Conservation (phyloP, 345 rosid genomes). For the Laguncularia racemosa region DNA sequence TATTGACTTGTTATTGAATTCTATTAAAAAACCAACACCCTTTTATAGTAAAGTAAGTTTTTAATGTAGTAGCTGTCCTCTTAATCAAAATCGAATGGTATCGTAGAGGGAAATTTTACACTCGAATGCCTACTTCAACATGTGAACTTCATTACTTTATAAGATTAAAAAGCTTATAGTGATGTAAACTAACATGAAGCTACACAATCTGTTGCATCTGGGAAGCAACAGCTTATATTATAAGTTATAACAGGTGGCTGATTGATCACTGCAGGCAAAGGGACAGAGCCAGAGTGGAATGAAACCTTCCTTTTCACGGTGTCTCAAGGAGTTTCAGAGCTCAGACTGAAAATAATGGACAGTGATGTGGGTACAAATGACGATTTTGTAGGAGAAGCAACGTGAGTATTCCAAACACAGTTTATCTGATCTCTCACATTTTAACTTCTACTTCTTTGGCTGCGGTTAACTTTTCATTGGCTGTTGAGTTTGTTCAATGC, state of each 20-base stretch:
- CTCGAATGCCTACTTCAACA: too few relatives aligned
- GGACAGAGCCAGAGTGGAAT: slow-evolving; percentile 68
- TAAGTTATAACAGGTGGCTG: background rate
- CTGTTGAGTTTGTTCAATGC: too few relatives aligned
- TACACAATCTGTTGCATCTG: background rate
- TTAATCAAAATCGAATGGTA: too few relatives aligned
- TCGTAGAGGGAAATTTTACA: too few relatives aligned
- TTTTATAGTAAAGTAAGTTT: background rate
- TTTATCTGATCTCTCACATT: background rate
- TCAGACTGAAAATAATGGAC: slow-evolving; percentile 57
- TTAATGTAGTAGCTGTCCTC: background rate
- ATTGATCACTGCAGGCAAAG: slow-evolving; percentile 33
- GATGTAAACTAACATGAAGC: background rate
- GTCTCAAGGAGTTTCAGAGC: slow-evolving; percentile 41
- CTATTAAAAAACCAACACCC: background rate
- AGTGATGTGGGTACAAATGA: slow-evolving; percentile 48
- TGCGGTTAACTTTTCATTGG: background rate
- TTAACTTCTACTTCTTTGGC: too few relatives aligned
- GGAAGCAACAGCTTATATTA: background rate
- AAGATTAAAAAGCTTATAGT: background rate
- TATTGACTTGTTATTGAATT: background rate
- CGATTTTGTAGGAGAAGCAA: slow-evolving; percentile 65
- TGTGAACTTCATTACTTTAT: too few relatives aligned
- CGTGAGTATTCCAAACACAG: slow-evolving; percentile 26
- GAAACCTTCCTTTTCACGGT: slow-evolving; percentile 65